These are phyloP conservation scores for Xylaria sp. DNA, from an alignment of 2,329 filamentous ascomycete species.

Conservation along the genomic window DNA sequence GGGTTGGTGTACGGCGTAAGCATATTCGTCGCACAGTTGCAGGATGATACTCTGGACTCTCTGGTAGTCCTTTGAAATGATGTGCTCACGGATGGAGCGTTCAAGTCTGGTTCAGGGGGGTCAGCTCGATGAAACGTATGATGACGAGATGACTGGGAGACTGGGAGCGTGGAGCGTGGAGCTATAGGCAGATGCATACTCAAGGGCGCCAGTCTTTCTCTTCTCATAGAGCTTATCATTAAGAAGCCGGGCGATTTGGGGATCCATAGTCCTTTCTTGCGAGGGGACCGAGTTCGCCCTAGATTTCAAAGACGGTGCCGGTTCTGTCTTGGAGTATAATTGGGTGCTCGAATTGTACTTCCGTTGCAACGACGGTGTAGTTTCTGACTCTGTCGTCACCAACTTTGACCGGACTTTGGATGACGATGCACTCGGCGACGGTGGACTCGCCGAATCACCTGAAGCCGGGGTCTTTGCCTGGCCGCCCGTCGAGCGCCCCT, in stretches of 20 bases:
- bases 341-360: too few relatives aligned
- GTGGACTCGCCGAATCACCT: too few relatives aligned
- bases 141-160: neutral
- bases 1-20: slow-evolving; percentile 95
- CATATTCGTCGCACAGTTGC: slow-evolving; percentile 96
- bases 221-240: slow-evolving; percentile 99
- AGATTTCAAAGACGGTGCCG: neutral
- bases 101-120: slow-evolving; percentile 74
- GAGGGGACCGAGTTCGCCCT: too few relatives aligned
- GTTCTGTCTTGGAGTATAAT: neutral
- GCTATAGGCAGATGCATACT: slow-evolving; percentile 67
- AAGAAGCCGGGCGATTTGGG: slow-evolving; percentile 84
- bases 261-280: slow-evolving; percentile 70
- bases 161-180: too few relatives aligned
- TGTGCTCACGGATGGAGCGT: slow-evolving; percentile 84
- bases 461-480: too few relatives aligned
- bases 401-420: too few relatives aligned
- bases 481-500: too few relatives aligned
- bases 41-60: slow-evolving; percentile 87
- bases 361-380: neutral
- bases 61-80: slow-evolving; percentile 76
- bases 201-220: slow-evolving; percentile 92
- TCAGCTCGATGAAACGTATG: slow-evolving; percentile 16
- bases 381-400: too few relatives aligned
- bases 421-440: too few relatives aligned